A percentile compares a stretch with the other conserved stretches of the same genome.
phyloP scores from a whole-genome alignment of 208 protist genomes.

The Trypanosoma theileri region DNA sequence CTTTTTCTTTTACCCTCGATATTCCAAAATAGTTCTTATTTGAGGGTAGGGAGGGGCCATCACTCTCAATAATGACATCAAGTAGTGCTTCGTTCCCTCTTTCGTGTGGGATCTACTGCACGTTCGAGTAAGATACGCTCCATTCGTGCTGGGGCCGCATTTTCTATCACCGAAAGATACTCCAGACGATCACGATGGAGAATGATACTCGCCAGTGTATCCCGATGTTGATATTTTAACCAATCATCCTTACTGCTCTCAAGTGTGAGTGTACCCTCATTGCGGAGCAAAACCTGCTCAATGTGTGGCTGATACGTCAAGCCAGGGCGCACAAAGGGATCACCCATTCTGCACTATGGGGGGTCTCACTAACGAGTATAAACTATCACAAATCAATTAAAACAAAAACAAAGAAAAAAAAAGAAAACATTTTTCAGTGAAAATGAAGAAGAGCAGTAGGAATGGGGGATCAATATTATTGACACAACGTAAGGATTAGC shows the following conservation, averaged over 20 bases:
- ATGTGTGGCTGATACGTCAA: slow-evolving; percentile 83
- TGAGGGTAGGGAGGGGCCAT: too few species aligned
- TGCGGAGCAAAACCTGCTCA: slow-evolving; percentile 77
- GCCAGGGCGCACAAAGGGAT: slow-evolving; percentile 85
- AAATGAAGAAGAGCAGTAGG: too few species aligned
- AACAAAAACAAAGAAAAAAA: slow-evolving; percentile 19
- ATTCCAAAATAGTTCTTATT: too few species aligned
- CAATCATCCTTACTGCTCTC: slow-evolving; percentile 87
- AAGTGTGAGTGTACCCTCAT: slow-evolving; percentile 82
- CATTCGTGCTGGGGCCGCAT: slow-evolving; percentile 73
- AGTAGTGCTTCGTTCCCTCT: slow-evolving; percentile 27
- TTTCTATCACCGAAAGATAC: slow-evolving; percentile 80
- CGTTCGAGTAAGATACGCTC: slow-evolving; percentile 79
- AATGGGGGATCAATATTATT: too few species aligned
- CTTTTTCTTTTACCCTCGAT: too few species aligned
- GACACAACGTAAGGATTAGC: too few species aligned
- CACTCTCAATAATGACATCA: slow-evolving; percentile 7
- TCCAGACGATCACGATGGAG: slow-evolving; percentile 63
- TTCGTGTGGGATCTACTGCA: slow-evolving; percentile 61
- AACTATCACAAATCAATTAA: slow-evolving; percentile 3
- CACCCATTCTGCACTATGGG: slow-evolving; percentile 48
- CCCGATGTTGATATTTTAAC: slow-evolving; percentile 84
- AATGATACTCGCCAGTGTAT: slow-evolving; percentile 80
- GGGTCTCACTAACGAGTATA: neutral
- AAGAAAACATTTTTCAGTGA: neutral